A percentile compares a stretch with the other conserved stretches of the same genome.
Conservation (phyloP, 768 basidiomycete genomes). For the Cystofilobasidium macerans region DNA sequence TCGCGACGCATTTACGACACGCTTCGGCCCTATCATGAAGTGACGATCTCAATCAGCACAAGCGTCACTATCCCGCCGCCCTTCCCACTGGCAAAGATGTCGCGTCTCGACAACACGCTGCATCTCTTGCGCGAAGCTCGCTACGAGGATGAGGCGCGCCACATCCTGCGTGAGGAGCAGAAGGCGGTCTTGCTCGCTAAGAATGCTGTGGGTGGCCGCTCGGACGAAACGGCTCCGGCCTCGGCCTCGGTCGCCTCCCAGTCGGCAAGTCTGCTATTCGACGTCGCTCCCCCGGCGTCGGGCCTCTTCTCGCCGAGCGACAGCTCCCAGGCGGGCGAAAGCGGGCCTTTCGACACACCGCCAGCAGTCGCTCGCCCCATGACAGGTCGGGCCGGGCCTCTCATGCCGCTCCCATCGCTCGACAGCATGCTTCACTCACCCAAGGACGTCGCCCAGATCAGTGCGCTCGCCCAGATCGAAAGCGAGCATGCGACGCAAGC, state of each 20-base stretch:
- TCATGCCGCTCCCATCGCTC: slow-evolving; percentile 8
- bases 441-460: slow-evolving; percentile 63
- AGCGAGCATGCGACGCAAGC: slow-evolving; percentile 77
- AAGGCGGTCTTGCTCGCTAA: not conserved
- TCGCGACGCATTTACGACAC: slow-evolving; percentile 69
- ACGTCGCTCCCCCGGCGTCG: not conserved
- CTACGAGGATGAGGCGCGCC: slow-evolving; percentile 61
- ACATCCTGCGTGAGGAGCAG: slow-evolving; percentile 31
- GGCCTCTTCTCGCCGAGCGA: not conserved
- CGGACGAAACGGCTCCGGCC: not conserved
- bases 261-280: not conserved
- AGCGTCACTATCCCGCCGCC: slow-evolving; percentile 87
- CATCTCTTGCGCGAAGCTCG: slow-evolving; percentile 57
- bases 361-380: not conserved
- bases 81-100: slow-evolving; percentile 75
- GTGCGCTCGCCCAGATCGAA: slow-evolving; percentile 56
- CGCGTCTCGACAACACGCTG: slow-evolving; percentile 72
- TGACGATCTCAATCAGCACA: slow-evolving; percentile 86
- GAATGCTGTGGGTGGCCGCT: not conserved
- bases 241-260: not conserved
- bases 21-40: slow-evolving; percentile 69
- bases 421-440: slow-evolving; percentile 45
- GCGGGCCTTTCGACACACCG: too few relatives aligned
- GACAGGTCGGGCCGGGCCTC: not conserved
- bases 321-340: too few relatives aligned